Evolutionary conservation across 2,329 filamentous ascomycete species (phyloP), one percentile per base, ranked within the genome.

Genomic region (Botrytis tulipae): DNA sequence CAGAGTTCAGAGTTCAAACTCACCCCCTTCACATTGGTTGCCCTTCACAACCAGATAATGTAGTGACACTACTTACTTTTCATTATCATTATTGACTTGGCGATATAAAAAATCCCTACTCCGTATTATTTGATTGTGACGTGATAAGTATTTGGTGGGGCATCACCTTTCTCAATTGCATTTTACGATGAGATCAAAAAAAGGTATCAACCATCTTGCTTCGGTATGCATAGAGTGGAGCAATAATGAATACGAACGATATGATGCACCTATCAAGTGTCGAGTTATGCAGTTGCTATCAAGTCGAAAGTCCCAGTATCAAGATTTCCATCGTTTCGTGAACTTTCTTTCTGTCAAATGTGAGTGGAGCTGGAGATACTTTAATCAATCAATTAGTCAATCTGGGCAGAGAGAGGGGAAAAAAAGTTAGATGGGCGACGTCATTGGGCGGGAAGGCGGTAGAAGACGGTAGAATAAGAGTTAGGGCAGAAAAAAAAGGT

Each of bases 11-110:
- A 14, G 44, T 20, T 7, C 44, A 44, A 44, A 44, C 42, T 44
- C 42, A 20, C 42, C 3, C 5, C 48, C 9, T 40, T 40, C 22
- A n/a, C 7, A 12, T 14, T 54, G 22, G 65, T 57, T 68, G 46
- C 65, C 65, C 65, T 40, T 46, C 46, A 68, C 65, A 51, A 67
- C 46, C 46, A 51, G 16, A 62, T 20, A 9, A 62, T 62, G 60
- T 37, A 35, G 32, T 4, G 32, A 35, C 32, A 35, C 32, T 20
- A 37, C 44, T 16, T 25, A 42, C 25, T 44, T 40, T 44, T 37
- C 2, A 20, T 8, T 32, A 16, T n/a, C 48, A 54, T 61, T 54
- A 40, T 40, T 54, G 65, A 67, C 65, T 40, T 54, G 29, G 14
- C 9, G 44, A 20, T n/a, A 10, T 22, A 1, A n/a, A 37, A 67